These are phyloP conservation scores for Dipodascus geniculatus DNA, from an alignment of 805 yeast genomes.

Conservation along the genomic window DNA sequence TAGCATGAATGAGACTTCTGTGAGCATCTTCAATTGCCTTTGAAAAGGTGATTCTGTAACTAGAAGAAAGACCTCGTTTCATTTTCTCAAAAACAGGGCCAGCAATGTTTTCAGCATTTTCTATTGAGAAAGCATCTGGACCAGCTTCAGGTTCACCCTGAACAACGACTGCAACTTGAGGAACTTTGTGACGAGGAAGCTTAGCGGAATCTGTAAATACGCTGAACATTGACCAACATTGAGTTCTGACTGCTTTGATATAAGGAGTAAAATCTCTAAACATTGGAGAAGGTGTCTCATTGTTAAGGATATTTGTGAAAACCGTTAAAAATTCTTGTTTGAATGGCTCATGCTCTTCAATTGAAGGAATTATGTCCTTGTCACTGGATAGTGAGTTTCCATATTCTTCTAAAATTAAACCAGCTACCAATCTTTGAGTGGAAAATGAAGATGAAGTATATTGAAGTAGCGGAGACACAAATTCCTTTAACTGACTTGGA, in stretches of 20 bases:
- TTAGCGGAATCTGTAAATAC: slow-evolving; percentile 71
- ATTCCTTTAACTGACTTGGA: slow-evolving; percentile 7
- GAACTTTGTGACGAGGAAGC: slow-evolving; percentile 56
- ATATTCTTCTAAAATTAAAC: slow-evolving; percentile 60
- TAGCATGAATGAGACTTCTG: slow-evolving; percentile 51
- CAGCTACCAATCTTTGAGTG: slow-evolving; percentile 65
- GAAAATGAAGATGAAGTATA: slow-evolving; percentile 55
- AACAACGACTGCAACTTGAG: slow-evolving; percentile 77
- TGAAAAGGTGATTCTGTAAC: slow-evolving; percentile 56
- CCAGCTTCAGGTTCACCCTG: slow-evolving; percentile 94
- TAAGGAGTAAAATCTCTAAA: slow-evolving; percentile 83
- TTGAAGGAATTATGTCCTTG: neutral
- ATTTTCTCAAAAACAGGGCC: slow-evolving; percentile 56
- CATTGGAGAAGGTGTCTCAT: slow-evolving; percentile 29
- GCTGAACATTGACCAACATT: slow-evolving; percentile 70
- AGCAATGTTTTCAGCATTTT: slow-evolving; percentile 60
- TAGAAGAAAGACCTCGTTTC: slow-evolving; percentile 48
- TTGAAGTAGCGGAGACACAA: slow-evolving; percentile 9
- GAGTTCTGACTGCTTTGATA: slow-evolving; percentile 72
- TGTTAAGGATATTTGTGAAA: slow-evolving; percentile 9
- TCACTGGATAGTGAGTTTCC: slow-evolving; percentile 13
- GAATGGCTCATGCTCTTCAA: slow-evolving; percentile 6
- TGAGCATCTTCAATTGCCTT: slow-evolving; percentile 72
- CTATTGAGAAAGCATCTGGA: slow-evolving; percentile 79
- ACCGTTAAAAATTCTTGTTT: slow-evolving; percentile 9